Evolutionary conservation across 2,329 filamentous ascomycete genomes (phyloP), one percentile per base, ranked within the genome.

Genomic region (Aspergillus fischeri): DNA sequence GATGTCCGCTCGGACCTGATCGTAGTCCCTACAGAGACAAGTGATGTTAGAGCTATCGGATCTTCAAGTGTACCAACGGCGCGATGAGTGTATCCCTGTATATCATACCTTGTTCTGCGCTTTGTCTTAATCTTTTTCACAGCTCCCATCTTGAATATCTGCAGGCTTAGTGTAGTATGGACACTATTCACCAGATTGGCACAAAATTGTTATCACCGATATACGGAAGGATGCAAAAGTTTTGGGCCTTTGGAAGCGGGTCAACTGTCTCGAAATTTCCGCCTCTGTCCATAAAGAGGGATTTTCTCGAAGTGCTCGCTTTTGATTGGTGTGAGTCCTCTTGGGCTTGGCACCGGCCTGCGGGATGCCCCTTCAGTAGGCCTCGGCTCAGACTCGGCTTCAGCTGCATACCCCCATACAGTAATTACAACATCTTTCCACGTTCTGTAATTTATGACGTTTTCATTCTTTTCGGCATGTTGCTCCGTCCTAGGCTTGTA

Each of bases 1-100:
- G 56, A 97, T 77, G 74, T 99, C 94, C 63, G 86, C 85, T 70
- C 92, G 86, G 75, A 97, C 86, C 78, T 97, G 92, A 75, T 99
- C 94, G 69, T 97, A 82, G 75, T 96, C 93, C 75, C 94, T 94
- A 69, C 68, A 78, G 62, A 77, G 70, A 49, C 75, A 72, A 50
- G 76, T 8, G 8, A 54, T 38, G 55, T 67, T 53, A 67, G 61
- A 55, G 49, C 42, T 29, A 29, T 20, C 3, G 35, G 45, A n/a
- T 14, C 32, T 49, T 52, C 41, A 17, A 38, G 32, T 38, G 14
- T 3, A 17, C 42, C 25, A 24, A 54, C 38, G 28, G 71, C 59
- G 78, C 78, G 73, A 24, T 42, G 24, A 42, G 55, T 21, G 47
- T 28, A 32, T 38, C 14, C 32, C 47, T 48, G 56, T 54, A 51